Evolutionary conservation across 176 grass and related monocot species (phyloP), one percentile per base, ranked within the genome.

Genomic region (Carex littledalei): DNA sequence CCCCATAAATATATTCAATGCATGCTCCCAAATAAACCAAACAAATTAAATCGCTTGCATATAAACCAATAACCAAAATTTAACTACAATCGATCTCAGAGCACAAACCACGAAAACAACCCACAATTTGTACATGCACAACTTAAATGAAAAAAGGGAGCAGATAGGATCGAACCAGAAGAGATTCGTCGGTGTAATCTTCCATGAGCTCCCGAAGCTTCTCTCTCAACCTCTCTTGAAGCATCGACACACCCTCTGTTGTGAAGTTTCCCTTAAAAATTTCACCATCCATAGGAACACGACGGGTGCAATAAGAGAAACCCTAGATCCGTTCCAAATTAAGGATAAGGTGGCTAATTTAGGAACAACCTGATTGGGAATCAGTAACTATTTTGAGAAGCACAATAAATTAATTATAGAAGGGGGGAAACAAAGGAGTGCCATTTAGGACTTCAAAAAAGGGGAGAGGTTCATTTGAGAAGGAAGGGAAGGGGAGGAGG

Each of bases 291-390:
- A 94, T 94, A 26, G 84, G 43, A n/a, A 82, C 75, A 86, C 34
- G 78, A 80, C 41, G 77, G 72, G 64, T 56, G 76, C 87, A 60
- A 62, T 67, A 62, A 65, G 4, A 67, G 63, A 80, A 91, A 89
- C 89, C 92, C 92, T 94, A 91, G 89, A 94, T 94, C 89, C 85
- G 82, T 22, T 84, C 88, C 60, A 78, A 82, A 43, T 45, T n/a
- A 70, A 70, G 67, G 14, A n/a, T 43, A 2, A 39, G 37, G 45
- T 12, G 6, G 67, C 18, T 71, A 71, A 71, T 71, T 45, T 45
- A 20, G 67, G 67, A 71, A 20, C 1, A 71, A 45, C 7, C 37
- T 71, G 37, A 71, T 45, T 43, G 17, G 67, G 37, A 71, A 71
- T 43, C 4, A n/a, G 67, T n/a, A 11, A 9, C 35, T 71, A 71